Evolutionary conservation across 176 grass and related monocot species (phyloP).

Genomic region (bread wheat (Triticum aestivum)): DNA sequence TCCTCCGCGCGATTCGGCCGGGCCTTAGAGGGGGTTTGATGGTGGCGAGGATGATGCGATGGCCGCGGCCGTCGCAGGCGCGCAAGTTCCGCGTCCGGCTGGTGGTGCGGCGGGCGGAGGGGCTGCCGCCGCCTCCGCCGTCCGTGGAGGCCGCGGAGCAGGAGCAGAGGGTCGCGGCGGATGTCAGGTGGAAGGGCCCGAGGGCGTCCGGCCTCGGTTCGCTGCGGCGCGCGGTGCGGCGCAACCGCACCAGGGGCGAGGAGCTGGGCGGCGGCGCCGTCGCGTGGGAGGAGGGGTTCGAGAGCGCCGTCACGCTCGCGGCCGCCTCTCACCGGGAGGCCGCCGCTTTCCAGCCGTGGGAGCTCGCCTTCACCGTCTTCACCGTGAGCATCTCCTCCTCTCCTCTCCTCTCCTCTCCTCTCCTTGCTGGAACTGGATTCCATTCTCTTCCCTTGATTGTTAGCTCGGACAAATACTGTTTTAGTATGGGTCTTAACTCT

Average conservation of each 20-base stretch:
- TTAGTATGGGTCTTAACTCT: too few relatives aligned
- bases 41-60: slow-evolving; percentile 86
- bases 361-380: slow-evolving; percentile 75
- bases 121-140: not conserved
- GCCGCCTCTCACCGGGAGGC: slow-evolving; percentile 57
- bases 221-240: slow-evolving; percentile 72
- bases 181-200: slow-evolving; percentile 87
- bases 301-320: slow-evolving; percentile 60
- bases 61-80: slow-evolving; percentile 69
- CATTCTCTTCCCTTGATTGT: not conserved
- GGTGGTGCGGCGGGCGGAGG: slow-evolving; percentile 63
- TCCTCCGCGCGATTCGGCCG: not conserved
- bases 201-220: slow-evolving; percentile 67
- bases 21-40: slow-evolving; percentile 28
- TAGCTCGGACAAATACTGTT: not conserved
- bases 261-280: not conserved
- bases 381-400: slow-evolving; percentile 49
- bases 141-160: not conserved
- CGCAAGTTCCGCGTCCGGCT: slow-evolving; percentile 77
- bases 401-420: not conserved
- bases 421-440: not conserved
- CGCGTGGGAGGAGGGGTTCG: slow-evolving; percentile 88
- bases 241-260: slow-evolving; percentile 82
- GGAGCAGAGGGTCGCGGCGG: slow-evolving; percentile 42
- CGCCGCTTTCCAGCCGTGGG: slow-evolving; percentile 74